phyloP scores from a whole-genome alignment of 2,329 filamentous ascomycete species.

The Alternaria triticimaculans region DNA sequence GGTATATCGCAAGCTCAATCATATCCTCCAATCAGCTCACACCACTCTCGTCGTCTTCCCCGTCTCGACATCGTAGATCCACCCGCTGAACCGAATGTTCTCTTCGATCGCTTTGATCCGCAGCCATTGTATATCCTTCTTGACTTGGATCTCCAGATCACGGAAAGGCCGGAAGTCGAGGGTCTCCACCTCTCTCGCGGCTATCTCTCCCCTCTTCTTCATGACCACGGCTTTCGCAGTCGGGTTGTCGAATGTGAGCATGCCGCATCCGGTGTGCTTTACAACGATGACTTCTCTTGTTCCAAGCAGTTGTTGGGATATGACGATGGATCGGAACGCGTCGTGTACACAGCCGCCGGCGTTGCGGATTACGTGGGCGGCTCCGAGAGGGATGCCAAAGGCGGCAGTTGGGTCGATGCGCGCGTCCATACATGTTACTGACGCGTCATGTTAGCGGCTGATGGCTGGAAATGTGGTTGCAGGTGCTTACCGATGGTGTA shows the following conservation, averaged over 20 bases:
- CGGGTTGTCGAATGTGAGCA: constrained; percentile 71
- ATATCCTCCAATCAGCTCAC: neutral
- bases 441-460: neutral
- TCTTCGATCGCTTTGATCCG: constrained; percentile 66
- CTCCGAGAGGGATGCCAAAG: constrained; percentile 74
- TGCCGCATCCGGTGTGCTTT: constrained; percentile 77
- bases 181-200: constrained; percentile 53
- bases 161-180: constrained; percentile 72
- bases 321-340: constrained; percentile 75
- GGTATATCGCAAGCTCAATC: constrained; percentile 10
- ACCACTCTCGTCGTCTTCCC: constrained; percentile 64
- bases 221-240: constrained; percentile 63
- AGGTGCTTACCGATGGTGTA: constrained; percentile 64
- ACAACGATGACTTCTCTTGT: constrained; percentile 77
- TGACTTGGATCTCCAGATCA: constrained; percentile 63
- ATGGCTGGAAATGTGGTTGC: neutral
- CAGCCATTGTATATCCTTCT: constrained; percentile 70
- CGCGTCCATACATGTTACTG: constrained; percentile 83
- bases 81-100: constrained; percentile 69
- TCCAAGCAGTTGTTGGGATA: constrained; percentile 79
- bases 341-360: constrained; percentile 67
- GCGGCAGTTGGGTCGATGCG: constrained; percentile 71
- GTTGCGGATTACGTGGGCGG: constrained; percentile 81
- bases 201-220: constrained; percentile 63
- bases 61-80: constrained; percentile 79